Conservation (phyloP, 1,284 basidiomycete genomes). For the Vanrija pseudolonga region DNA sequence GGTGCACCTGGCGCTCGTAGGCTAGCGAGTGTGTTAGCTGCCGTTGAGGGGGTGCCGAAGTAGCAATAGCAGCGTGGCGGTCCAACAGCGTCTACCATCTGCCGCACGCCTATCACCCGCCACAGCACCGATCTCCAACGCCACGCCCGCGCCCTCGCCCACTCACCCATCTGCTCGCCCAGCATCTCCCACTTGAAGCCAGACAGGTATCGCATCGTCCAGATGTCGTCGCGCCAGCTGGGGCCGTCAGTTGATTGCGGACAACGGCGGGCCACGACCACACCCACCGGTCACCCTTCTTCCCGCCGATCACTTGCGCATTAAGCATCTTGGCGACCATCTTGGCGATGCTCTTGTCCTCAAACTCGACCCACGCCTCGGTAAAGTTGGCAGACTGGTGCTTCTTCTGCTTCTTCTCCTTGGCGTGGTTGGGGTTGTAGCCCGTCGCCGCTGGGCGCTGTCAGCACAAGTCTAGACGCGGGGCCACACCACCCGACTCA, state of each 20-base stretch:
- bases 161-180: conserved; percentile 93
- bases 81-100: no score
- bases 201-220: conserved; percentile 99
- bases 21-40: conserved; percentile 55
- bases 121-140: no score
- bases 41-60: neutral
- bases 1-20: conserved; percentile 85
- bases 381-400: conserved; percentile 81
- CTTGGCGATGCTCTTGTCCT: conserved; percentile 85
- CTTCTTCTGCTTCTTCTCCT: conserved; percentile 51
- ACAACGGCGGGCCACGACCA: neutral
- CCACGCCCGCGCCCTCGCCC: no score
- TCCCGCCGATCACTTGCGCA: conserved; percentile 90
- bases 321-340: conserved; percentile 93
- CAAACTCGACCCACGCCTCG: conserved; percentile 98
- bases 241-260: neutral
- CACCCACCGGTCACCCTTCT: conserved; percentile 63
- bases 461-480: neutral
- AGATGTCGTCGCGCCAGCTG: conserved; percentile 92
- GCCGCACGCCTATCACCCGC: no score
- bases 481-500: conserved; percentile 17
- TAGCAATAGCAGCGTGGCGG: no score
- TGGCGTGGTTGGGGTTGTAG: conserved; percentile 30
- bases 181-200: conserved; percentile 99
- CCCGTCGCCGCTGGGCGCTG: conserved; percentile 28